These are phyloP conservation scores for Venturia carpophila DNA, from an alignment of 2,329 filamentous ascomycete species.

Conservation along the genomic window DNA sequence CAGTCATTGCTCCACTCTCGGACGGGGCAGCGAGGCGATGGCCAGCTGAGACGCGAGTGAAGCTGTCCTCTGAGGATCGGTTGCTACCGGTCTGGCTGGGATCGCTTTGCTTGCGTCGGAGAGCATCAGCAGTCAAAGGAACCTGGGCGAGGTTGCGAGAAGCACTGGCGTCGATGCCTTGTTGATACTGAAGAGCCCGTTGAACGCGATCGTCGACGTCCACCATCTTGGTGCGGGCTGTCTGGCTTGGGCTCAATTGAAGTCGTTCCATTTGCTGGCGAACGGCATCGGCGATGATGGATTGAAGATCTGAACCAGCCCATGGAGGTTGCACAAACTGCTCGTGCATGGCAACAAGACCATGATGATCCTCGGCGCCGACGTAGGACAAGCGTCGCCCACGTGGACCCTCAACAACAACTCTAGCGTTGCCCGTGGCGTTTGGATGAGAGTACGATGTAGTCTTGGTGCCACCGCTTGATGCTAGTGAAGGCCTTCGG, in stretches of 20 bases:
- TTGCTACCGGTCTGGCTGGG: conserved; percentile 13
- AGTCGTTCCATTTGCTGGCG: conserved; percentile 10
- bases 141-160: background rate
- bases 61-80: conserved; percentile 11
- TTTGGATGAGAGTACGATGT: conserved; percentile 18
- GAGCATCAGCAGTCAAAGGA: conserved; percentile 11
- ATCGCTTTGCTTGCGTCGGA: conserved; percentile 14
- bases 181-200: conserved; percentile 15
- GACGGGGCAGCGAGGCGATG: conserved; percentile 7
- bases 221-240: background rate
- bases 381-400: conserved; percentile 18
- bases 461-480: conserved; percentile 18
- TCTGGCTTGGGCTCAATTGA: background rate
- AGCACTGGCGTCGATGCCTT: conserved; percentile 8
- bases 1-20: conserved; percentile 5
- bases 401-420: conserved; percentile 12
- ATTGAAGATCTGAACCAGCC: background rate
- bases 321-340: background rate
- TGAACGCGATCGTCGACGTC: conserved; percentile 15
- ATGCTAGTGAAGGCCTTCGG: conserved; percentile 16
- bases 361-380: conserved; percentile 12
- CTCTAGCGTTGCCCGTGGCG: background rate
- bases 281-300: conserved; percentile 15
- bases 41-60: conserved; percentile 12
- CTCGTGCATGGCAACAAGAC: conserved; percentile 12